Conservation (phyloP, 495 filamentous ascomycete genomes). For the Aspergillus heteromorphus region DNA sequence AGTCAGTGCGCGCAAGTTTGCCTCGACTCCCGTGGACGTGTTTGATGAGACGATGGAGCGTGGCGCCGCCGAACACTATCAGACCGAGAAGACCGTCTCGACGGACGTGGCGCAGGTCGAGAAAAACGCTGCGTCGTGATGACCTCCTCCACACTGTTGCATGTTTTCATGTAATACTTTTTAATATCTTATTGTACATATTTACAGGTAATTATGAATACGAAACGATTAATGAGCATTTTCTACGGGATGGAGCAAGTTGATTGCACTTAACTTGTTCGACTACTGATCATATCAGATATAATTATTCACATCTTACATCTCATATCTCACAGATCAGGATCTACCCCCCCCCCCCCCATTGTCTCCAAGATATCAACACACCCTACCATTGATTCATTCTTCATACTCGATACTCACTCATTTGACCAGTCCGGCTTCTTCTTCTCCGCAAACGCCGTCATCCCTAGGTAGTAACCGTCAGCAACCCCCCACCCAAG, state of each 20-base stretch:
- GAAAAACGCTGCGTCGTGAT: constrained; percentile 21
- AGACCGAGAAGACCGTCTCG: constrained; percentile 24
- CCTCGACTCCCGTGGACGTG: constrained; percentile 57
- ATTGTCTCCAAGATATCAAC: background rate
- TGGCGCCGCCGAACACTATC: constrained; percentile 45
- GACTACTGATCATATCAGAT: too few species aligned
- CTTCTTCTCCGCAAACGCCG: constrained; percentile 89
- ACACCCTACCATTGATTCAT: background rate
- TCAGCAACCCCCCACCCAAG: constrained; percentile 10
- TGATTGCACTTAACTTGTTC: too few species aligned
- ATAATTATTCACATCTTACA: too few species aligned
- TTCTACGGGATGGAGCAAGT: too few species aligned
- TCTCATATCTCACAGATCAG: constrained; percentile 25
- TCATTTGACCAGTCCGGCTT: constrained; percentile 87
- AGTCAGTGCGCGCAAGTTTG: constrained; percentile 64
- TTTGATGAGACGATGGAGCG: constrained; percentile 57
- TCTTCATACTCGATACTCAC: constrained; percentile 43
- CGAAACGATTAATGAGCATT: constrained; percentile 10
- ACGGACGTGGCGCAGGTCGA: constrained; percentile 24
- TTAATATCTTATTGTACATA: constrained; percentile 10
- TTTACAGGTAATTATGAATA: constrained; percentile 12
- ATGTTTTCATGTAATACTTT: constrained; percentile 10
- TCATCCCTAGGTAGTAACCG: constrained; percentile 64
- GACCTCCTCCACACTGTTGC: constrained; percentile 8
- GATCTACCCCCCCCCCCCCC: background rate